phyloP scores from a whole-genome alignment of 78 protist species.

The Dictyostelium brefeldianum region DNA sequence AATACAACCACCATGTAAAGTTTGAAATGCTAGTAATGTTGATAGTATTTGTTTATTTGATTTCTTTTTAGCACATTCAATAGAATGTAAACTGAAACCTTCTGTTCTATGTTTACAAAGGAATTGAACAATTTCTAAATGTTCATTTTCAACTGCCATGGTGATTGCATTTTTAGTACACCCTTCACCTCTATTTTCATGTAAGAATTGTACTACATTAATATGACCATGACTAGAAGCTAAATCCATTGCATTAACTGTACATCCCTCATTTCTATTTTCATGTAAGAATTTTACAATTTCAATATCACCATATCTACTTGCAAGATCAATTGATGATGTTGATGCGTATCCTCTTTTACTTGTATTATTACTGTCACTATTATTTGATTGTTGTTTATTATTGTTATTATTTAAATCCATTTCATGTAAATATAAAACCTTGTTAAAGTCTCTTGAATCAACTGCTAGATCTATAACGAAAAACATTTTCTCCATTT shows the following conservation, averaged over 20 bases:
- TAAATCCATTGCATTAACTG: background rate
- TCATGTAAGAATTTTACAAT: constrained; percentile 12
- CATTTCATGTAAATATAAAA: background rate
- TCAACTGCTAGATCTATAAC: background rate
- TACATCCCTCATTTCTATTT: constrained; percentile 28
- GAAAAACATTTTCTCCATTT: background rate
- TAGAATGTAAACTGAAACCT: background rate
- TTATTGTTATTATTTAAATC: background rate
- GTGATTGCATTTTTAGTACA: constrained; percentile 27
- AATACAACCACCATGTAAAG: background rate
- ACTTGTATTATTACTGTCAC: background rate
- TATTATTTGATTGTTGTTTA: background rate
- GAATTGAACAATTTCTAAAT: constrained; percentile 20
- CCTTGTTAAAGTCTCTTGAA: constrained; percentile 17
- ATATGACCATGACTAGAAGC: background rate
- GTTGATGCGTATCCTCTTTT: background rate
- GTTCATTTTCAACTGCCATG: constrained; percentile 7
- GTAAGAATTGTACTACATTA: constrained; percentile 15
- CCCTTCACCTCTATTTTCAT: constrained; percentile 40
- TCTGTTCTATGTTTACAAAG: constrained; percentile 9
- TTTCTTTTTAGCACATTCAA: background rate
- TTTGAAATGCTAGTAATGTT: background rate
- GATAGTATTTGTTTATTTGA: background rate
- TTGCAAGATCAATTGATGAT: background rate
- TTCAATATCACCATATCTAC: constrained; percentile 3